phyloP scores from a whole-genome alignment of 2,329 filamentous ascomycete species.

The Aureobasidium sp. region DNA sequence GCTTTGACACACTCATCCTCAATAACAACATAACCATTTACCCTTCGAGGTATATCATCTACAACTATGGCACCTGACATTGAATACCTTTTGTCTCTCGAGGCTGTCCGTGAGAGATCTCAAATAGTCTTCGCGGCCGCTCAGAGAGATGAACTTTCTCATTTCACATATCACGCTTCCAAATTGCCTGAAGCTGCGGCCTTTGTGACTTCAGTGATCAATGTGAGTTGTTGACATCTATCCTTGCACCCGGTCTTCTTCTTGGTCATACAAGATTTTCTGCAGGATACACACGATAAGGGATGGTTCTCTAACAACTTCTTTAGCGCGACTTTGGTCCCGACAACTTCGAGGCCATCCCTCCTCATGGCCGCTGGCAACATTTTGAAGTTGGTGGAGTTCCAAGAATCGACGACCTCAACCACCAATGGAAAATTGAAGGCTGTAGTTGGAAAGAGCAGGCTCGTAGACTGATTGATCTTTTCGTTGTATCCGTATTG shows the following conservation, averaged over 20 bases:
- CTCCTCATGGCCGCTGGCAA: conserved; percentile 72
- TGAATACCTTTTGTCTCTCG: conserved; percentile 74
- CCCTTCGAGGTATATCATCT: neutral
- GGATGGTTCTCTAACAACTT: neutral
- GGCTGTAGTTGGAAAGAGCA: conserved; percentile 58
- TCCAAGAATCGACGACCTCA: conserved; percentile 58
- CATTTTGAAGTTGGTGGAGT: conserved; percentile 68
- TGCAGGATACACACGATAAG: neutral
- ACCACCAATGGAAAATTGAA: conserved; percentile 54
- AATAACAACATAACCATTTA: neutral
- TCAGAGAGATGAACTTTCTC: conserved; percentile 64
- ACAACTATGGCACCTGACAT: neutral
- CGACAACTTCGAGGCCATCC: conserved; percentile 55
- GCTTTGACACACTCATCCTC: neutral
- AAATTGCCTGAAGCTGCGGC: conserved; percentile 76
- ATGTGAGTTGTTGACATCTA: conserved; percentile 49
- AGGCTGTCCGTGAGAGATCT: conserved; percentile 74
- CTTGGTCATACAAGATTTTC: neutral
- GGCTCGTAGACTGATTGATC: conserved; percentile 61
- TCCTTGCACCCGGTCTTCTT: no score
- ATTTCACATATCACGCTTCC: conserved; percentile 80
- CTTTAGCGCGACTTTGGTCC: conserved; percentile 5
- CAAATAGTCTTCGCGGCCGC: conserved; percentile 69
- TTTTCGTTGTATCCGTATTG: conserved; percentile 67
- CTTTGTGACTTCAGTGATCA: conserved; percentile 86